Evolutionary conservation across 176 grass and related monocot species (phyloP).

Genomic region (Phoenix dactylifera): DNA sequence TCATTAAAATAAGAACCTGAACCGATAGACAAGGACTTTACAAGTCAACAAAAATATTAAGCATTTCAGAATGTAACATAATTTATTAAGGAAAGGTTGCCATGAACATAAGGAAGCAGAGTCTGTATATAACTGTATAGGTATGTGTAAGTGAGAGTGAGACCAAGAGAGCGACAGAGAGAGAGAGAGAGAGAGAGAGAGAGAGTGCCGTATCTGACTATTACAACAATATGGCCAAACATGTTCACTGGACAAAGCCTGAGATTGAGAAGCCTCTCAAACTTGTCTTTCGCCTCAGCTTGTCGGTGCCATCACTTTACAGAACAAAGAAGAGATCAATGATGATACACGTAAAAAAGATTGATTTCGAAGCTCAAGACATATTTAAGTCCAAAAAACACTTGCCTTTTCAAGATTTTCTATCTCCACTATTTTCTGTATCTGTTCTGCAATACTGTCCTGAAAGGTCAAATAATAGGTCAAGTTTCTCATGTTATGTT

Average conservation of each 20-base stretch:
- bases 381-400: constrained; percentile 15
- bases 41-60: no score
- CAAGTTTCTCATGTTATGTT: no score
- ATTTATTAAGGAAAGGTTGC: no score
- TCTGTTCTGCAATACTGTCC: constrained; percentile 90
- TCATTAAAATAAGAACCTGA: no score
- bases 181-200: background rate
- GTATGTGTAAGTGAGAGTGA: background rate
- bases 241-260: constrained; percentile 32
- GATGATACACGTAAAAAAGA: no score
- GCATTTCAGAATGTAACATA: no score
- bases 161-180: background rate
- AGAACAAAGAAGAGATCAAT: constrained; percentile 16
- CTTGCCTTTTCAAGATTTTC: constrained; percentile 97
- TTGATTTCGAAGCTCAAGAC: background rate
- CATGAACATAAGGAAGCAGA: no score
- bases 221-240: constrained; percentile 32
- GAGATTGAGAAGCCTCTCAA: constrained; percentile 88
- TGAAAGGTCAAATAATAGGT: constrained; percentile 18
- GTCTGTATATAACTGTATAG: background rate
- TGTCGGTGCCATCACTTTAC: constrained; percentile 86
- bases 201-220: background rate
- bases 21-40: no score
- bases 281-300: constrained; percentile 95
- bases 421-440: constrained; percentile 91